Conservation (phyloP, 805 yeast genomes). For the Ogataea trehalophila region DNA sequence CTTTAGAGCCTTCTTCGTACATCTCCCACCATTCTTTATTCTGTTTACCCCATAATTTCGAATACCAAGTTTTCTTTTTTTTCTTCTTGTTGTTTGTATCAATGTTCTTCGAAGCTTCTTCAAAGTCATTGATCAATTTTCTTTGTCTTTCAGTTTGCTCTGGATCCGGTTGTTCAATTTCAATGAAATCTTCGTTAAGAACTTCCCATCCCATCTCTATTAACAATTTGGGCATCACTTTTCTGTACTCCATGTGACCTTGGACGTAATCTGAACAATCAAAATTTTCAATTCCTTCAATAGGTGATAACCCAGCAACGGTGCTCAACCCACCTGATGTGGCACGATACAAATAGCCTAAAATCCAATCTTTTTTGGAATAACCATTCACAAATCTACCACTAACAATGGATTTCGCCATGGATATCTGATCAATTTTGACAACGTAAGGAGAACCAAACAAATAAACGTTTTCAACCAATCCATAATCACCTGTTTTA, state of each 20-base stretch:
- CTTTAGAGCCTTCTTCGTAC: constrained; percentile 36
- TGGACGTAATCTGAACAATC: constrained; percentile 84
- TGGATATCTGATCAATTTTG: constrained; percentile 67
- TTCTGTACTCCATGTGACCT: constrained; percentile 98
- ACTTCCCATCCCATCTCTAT: constrained; percentile 72
- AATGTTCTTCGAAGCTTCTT: constrained; percentile 54
- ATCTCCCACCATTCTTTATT: constrained; percentile 56
- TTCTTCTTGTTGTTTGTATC: constrained; percentile 47
- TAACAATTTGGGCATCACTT: constrained; percentile 81
- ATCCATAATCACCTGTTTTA: constrained; percentile 77
- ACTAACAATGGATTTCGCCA: constrained; percentile 81
- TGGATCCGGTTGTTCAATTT: constrained; percentile 94
- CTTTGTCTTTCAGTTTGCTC: constrained; percentile 81
- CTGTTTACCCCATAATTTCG: constrained; percentile 39
- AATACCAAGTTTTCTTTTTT: constrained; percentile 40
- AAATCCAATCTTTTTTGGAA: constrained; percentile 90
- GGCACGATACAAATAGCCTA: constrained; percentile 92
- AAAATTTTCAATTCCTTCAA: constrained; percentile 73
- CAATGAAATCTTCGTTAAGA: constrained; percentile 84
- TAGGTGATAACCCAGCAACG: constrained; percentile 86
- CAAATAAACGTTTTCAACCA: constrained; percentile 80
- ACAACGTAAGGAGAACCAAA: constrained; percentile 88
- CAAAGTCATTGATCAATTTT: constrained; percentile 77
- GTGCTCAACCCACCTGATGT: constrained; percentile 89
- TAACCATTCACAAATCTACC: constrained; percentile 89